Evolutionary conservation across 495 filamentous ascomycete species (phyloP), one percentile per base, ranked within the genome.

Genomic region (Talaromyces adpressus): DNA sequence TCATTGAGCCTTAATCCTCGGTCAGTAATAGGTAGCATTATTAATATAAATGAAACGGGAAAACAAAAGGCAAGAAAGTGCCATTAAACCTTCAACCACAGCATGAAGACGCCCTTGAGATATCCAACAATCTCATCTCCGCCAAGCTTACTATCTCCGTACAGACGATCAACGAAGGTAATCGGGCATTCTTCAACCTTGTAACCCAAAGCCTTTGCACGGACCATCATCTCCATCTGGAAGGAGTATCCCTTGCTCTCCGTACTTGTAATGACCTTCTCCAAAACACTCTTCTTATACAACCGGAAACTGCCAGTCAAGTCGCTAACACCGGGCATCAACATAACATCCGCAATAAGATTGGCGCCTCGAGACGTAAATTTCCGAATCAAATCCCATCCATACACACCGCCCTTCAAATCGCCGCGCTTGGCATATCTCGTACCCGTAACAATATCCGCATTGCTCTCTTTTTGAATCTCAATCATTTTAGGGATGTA

Each of bases 111-210:
- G 6, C 94, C 94, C 84, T 96, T 96, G 41, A 91, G 86, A 76
- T 98, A 98, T 74, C 96, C 91, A n/a, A 95, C 91, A 77, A 98
- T 98, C 83, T 98, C 94, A 73, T 89, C 86, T 11, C 91, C 92
- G 6, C 93, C 93, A 29, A 97, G 77, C 82, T 98, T 98, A 70
- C 89, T 92, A 74, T 98, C 94, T 4, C 94, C 94, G 72, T 95
- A 97, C 39, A 98, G 77, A 47, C 94, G 85, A 74, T 98, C 94
- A 49, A 98, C 94, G 76, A 98, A 98, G 23, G 85, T 88, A 67
- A 98, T 98, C 5, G 93, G 94, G 63, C 94, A 92, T 82, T 98
- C 94, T 16, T 88, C 89, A 30, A 98, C 91, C 59, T 82, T 89
- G 75, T 82, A 94, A 2, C 93, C 92, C 89, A 94, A 91, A 14